Percentiles rank a stretch among this genome's conserved stretches.
Evolutionary conservation across 78 protist genomes (phyloP).

Genomic region (Dictyostelium intermedium): DNA sequence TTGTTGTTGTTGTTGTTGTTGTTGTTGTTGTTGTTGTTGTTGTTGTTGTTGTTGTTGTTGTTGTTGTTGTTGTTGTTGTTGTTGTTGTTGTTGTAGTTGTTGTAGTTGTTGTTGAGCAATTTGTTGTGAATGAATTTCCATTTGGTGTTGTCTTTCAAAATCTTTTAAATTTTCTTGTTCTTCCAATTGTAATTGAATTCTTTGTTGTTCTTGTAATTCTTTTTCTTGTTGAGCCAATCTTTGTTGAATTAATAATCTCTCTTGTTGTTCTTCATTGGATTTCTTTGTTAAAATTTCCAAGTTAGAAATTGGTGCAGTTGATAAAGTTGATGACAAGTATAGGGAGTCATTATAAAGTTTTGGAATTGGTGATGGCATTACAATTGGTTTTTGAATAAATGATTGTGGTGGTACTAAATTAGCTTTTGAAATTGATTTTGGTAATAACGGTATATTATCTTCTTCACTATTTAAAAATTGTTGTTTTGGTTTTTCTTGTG

Average conservation of each 20-base stretch:
- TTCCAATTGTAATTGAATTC: not conserved
- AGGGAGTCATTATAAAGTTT: slow-evolving; percentile 6
- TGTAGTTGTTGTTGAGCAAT: too few species aligned
- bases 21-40: not conserved
- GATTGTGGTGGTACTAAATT: not conserved
- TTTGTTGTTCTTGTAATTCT: not conserved
- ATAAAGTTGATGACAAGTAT: not conserved
- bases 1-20: not conserved
- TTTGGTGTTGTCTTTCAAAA: not conserved
- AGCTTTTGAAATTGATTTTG: slow-evolving; percentile 25
- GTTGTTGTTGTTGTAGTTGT: not conserved
- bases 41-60: not conserved
- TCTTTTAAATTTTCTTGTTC: not conserved
- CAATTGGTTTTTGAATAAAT: slow-evolving; percentile 14
- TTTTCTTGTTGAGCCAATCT: not conserved
- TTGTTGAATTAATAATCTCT: not conserved
- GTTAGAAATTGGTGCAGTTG: not conserved
- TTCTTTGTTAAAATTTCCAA: not conserved
- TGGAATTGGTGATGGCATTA: not conserved
- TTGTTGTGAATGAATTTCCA: not conserved
- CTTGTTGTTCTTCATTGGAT: not conserved
- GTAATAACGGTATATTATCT: slow-evolving; percentile 54
- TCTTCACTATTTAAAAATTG: not conserved
- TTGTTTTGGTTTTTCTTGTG: not conserved
- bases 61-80: not conserved